A percentile compares a stretch with the other conserved stretches of the same genome.
phyloP scores from a whole-genome alignment of 495 filamentous ascomycete species.

The Bacidia rubella region DNA sequence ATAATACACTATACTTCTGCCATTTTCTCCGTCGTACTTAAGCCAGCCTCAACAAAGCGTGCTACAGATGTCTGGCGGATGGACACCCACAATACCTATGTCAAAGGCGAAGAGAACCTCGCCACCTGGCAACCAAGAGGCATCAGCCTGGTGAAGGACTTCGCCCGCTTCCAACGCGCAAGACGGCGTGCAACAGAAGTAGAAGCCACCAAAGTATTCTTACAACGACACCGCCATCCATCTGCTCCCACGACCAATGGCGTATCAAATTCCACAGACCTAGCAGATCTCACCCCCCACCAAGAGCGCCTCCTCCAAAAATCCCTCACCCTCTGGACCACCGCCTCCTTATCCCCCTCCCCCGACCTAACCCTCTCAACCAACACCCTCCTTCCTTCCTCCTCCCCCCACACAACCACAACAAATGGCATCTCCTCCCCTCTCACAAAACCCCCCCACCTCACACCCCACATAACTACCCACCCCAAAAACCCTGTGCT shows the following conservation, averaged over 20 bases:
- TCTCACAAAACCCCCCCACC: constrained; percentile 17
- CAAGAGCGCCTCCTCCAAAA: constrained; percentile 50
- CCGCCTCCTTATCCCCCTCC: constrained; percentile 58
- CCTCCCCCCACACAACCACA: neutral
- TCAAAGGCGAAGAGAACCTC: constrained; percentile 85
- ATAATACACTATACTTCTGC: constrained; percentile 76
- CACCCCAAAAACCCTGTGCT: constrained; percentile 12
- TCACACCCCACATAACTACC: constrained; percentile 14
- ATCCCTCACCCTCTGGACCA: constrained; percentile 66
- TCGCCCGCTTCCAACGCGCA: constrained; percentile 54
- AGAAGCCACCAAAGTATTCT: constrained; percentile 50
- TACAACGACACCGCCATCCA: constrained; percentile 9
- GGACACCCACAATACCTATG: constrained; percentile 85
- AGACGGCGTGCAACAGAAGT: constrained; percentile 62
- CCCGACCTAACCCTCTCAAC: constrained; percentile 25
- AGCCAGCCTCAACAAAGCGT: constrained; percentile 76
- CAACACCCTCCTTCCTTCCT: constrained; percentile 6
- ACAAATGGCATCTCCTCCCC: neutral
- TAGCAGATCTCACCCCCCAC: constrained; percentile 37
- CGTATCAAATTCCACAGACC: constrained; percentile 1
- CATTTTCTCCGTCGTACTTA: constrained; percentile 74
- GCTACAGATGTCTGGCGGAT: constrained; percentile 93
- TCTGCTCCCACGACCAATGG: neutral
- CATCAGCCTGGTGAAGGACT: constrained; percentile 76
- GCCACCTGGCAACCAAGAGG: constrained; percentile 76